These are phyloP conservation scores for Phytophthora constricta DNA, from an alignment of 352 stramenopile species.

Conservation along the genomic window DNA sequence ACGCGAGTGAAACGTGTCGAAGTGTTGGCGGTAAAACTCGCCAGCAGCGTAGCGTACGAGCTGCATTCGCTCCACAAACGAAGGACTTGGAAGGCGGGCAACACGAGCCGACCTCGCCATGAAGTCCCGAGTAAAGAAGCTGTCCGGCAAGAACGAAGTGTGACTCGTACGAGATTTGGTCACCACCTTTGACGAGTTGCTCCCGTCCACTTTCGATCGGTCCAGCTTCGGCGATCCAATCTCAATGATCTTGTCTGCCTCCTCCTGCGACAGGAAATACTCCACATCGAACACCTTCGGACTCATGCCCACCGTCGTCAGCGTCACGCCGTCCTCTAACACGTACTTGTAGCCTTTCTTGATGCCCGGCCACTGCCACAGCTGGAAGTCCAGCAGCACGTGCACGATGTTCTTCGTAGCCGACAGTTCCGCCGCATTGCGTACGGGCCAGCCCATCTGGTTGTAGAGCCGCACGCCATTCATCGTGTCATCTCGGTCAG, in stretches of 20 bases:
- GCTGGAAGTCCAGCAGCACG: conserved; percentile 82
- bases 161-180: conserved; percentile 77
- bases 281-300: conserved; percentile 83
- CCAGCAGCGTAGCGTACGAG: conserved; percentile 80
- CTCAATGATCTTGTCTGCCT: conserved; percentile 67
- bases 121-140: conserved; percentile 76
- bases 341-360: conserved; percentile 77
- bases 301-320: conserved; percentile 70
- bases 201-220: conserved; percentile 75
- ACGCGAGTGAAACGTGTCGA: conserved; percentile 83
- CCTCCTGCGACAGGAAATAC: conserved; percentile 63
- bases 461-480: conserved; percentile 81
- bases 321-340: conserved; percentile 70
- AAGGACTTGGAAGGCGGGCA: conserved; percentile 70
- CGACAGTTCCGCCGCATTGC: conserved; percentile 52
- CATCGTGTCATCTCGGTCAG: conserved; percentile 64
- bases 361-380: conserved; percentile 88
- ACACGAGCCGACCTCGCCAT: conserved; percentile 65
- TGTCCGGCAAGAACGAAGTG: conserved; percentile 78
- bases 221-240: conserved; percentile 56
- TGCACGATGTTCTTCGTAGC: conserved; percentile 70
- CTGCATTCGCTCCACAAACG: conserved; percentile 75
- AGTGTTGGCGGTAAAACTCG: conserved; percentile 86
- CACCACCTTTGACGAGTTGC: conserved; percentile 68
- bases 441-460: conserved; percentile 71